Conservation (phyloP, 352 stramenopile species). For the Lagenidium giganteum region DNA sequence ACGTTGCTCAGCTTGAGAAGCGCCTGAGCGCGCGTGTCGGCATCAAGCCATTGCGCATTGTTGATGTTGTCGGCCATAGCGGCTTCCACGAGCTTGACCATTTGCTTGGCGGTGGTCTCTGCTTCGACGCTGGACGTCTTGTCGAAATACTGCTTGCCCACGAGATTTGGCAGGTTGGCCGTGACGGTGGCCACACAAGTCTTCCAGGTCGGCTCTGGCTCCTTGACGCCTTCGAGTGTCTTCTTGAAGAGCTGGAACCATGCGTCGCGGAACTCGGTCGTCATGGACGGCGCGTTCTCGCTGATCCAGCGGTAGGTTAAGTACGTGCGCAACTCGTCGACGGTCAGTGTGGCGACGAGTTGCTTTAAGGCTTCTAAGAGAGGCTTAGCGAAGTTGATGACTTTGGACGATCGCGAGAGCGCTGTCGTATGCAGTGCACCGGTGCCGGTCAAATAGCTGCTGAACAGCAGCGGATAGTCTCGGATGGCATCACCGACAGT, state of each 20-base stretch:
- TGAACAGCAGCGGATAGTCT: no score
- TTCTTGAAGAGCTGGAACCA: constrained; percentile 85
- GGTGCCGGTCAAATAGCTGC: no score
- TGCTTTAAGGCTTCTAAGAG: constrained; percentile 47
- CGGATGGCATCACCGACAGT: no score
- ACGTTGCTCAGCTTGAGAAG: constrained; percentile 75
- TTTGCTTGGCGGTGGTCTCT: constrained; percentile 54
- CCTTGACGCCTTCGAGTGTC: constrained; percentile 54
- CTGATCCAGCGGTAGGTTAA: constrained; percentile 38
- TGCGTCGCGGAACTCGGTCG: constrained; percentile 66
- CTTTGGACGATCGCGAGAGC: no score
- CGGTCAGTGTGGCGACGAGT: constrained; percentile 16
- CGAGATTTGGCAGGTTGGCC: constrained; percentile 29
- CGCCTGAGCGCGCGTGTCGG: constrained; percentile 62
- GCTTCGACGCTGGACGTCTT: constrained; percentile 66
- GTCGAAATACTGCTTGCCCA: constrained; percentile 77
- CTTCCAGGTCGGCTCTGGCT: constrained; percentile 50
- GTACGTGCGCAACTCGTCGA: constrained; percentile 44
- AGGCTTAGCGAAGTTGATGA: constrained; percentile 34
- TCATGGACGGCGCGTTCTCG: constrained; percentile 26
- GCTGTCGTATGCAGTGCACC: no score
- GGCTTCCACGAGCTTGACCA: constrained; percentile 79
- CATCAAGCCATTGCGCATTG: constrained; percentile 88
- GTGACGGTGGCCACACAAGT: constrained; percentile 36
- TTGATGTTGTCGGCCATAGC: constrained; percentile 75